phyloP scores from a whole-genome alignment of 228 moss, liverwort and hornwort genomes.

The Sphagnum fallax region DNA sequence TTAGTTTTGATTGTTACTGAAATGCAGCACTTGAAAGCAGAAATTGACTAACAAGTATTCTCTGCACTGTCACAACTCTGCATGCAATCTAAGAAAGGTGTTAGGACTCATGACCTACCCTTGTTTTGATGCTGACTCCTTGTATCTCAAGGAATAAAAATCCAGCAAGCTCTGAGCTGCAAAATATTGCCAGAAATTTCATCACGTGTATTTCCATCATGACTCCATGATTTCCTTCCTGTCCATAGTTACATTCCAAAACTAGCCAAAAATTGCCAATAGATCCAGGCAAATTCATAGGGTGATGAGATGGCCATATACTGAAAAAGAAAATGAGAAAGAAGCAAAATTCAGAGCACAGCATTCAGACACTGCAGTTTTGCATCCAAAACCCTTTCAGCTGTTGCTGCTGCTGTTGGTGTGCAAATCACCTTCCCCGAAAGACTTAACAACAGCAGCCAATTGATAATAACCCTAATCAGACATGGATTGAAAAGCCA shows the following conservation, averaged over 20 bases:
- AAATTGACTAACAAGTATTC: background rate
- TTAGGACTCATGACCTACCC: conserved; percentile 38
- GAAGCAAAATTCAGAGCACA: too few relatives aligned
- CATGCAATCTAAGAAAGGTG: background rate
- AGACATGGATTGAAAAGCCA: too few relatives aligned
- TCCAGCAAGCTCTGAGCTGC: conserved; percentile 60
- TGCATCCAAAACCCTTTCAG: too few relatives aligned
- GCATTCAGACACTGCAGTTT: too few relatives aligned
- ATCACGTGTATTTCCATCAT: background rate
- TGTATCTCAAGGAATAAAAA: conserved; percentile 62
- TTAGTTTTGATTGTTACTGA: too few relatives aligned
- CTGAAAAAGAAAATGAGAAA: background rate
- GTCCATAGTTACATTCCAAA: background rate
- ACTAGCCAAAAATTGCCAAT: background rate
- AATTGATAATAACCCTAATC: too few relatives aligned
- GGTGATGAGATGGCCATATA: background rate
- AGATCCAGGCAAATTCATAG: background rate
- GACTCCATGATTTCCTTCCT: background rate
- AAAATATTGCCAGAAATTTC: background rate
- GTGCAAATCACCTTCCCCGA: too few relatives aligned
- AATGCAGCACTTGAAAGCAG: too few relatives aligned
- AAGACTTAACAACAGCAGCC: too few relatives aligned
- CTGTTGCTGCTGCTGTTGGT: too few relatives aligned
- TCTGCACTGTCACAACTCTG: background rate
- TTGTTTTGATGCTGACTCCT: conserved; percentile 66